Evolutionary conservation across 2,329 filamentous ascomycete species (phyloP).

Genomic region (Mollisiaceae sp.): DNA sequence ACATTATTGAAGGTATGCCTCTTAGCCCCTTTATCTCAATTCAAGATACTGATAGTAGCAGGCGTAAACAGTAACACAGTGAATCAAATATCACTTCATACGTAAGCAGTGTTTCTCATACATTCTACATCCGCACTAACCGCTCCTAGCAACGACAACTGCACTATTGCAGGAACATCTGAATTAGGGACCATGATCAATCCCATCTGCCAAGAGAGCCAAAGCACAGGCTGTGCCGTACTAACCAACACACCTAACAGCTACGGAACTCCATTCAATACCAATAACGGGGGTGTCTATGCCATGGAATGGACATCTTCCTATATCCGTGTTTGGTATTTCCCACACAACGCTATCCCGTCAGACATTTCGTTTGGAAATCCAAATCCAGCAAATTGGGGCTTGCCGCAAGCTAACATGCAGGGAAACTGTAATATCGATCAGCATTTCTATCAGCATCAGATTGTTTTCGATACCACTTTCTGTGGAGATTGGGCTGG

Average conservation of each 20-base stretch:
- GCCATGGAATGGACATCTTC: conserved; percentile 73
- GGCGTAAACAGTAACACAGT: conserved; percentile 46
- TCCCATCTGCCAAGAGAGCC: conserved; percentile 28
- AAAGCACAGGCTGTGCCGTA: conserved; percentile 49
- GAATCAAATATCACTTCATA: conserved; percentile 71
- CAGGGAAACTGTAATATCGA: conserved; percentile 65
- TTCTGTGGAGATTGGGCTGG: conserved; percentile 68
- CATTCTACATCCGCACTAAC: background rate
- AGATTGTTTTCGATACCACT: conserved; percentile 73
- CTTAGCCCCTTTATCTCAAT: conserved; percentile 46
- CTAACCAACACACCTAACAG: conserved; percentile 28
- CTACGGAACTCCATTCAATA: conserved; percentile 47
- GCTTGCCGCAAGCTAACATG: conserved; percentile 70
- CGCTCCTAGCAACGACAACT: conserved; percentile 16
- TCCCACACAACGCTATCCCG: conserved; percentile 67
- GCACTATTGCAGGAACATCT: conserved; percentile 44
- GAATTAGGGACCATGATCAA: conserved; percentile 30
- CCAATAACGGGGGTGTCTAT: conserved; percentile 63
- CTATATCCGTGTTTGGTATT: conserved; percentile 77
- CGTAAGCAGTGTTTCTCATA: conserved; percentile 38
- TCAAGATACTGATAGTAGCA: conserved; percentile 10
- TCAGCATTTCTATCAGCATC: conserved; percentile 68
- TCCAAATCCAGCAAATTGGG: conserved; percentile 71
- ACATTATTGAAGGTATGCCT: conserved; percentile 72
- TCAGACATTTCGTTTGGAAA: conserved; percentile 58